phyloP scores from a whole-genome alignment of 73 alveolate species.

The Stentor roeselii region DNA sequence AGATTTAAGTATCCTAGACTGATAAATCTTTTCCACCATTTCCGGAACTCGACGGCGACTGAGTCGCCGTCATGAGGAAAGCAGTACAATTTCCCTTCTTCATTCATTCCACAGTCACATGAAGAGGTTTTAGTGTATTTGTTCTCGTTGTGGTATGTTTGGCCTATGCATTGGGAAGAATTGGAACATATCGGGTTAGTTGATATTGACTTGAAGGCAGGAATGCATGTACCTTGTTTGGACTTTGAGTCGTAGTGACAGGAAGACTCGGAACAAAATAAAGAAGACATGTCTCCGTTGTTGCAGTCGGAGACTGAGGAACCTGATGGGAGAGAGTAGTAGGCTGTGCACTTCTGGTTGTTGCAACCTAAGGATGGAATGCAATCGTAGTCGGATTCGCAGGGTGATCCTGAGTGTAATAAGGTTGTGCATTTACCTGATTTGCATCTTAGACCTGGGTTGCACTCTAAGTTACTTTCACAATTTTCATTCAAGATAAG shows the following conservation, averaged over 20 bases:
- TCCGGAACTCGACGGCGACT: neutral
- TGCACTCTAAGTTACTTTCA: neutral
- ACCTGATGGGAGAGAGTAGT: neutral
- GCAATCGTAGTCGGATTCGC: neutral
- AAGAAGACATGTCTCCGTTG: neutral
- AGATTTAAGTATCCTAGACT: neutral
- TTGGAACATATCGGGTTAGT: neutral
- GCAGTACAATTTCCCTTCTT: neutral
- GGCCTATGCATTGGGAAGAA: neutral
- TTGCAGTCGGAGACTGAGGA: neutral
- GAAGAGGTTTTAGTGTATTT: neutral
- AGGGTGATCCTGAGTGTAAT: neutral
- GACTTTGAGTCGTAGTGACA: neutral
- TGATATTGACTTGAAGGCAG: neutral
- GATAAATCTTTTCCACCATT: neutral
- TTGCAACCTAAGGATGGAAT: neutral
- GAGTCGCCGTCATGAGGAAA: neutral
- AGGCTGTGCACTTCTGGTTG: neutral
- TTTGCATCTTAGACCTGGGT: neutral
- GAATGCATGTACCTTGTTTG: neutral
- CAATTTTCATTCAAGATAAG: neutral
- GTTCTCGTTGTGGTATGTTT: too few relatives aligned
- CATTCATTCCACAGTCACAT: constrained; percentile 3
- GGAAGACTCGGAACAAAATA: neutral
- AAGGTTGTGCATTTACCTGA: neutral